phyloP scores from a whole-genome alignment of 441 rosid genomes.

The Oxalis stricta region DNA sequence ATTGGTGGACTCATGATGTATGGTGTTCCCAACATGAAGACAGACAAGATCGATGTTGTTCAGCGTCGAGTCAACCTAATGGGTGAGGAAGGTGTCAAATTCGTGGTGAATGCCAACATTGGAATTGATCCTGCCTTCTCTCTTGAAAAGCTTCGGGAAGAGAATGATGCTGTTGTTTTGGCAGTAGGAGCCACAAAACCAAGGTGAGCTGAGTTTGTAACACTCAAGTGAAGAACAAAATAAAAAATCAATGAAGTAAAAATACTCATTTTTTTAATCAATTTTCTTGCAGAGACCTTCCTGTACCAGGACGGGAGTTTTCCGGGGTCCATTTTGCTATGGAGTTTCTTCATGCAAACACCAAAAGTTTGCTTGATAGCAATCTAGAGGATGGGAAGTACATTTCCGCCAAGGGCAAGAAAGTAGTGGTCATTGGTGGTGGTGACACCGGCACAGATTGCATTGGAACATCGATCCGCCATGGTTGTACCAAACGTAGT shows the following conservation, averaged over 20 bases:
- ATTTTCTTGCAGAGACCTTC: constrained; percentile 76
- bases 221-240: no score
- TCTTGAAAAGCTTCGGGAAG: constrained; percentile 57
- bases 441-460: constrained; percentile 99
- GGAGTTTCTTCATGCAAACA: constrained; percentile 96
- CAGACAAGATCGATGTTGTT: constrained; percentile 86
- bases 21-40: constrained; percentile 99
- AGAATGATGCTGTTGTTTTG: constrained; percentile 77
- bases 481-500: constrained; percentile 73
- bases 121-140: constrained; percentile 80
- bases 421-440: constrained; percentile 96
- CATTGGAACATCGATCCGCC: constrained; percentile 95
- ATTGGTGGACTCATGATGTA: constrained; percentile 99
- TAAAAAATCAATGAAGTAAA: no score
- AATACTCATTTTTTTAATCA: no score
- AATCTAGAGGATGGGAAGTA: constrained; percentile 69
- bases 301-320: constrained; percentile 79
- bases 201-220: constrained; percentile 54
- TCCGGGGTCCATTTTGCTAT: constrained; percentile 94
- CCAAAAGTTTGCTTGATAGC: constrained; percentile 96
- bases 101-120: constrained; percentile 85
- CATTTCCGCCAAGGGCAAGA: constrained; percentile 90
- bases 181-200: constrained; percentile 99
- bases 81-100: constrained; percentile 80
- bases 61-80: constrained; percentile 92